Evolutionary conservation across 2,329 filamentous ascomycete genomes (phyloP), one percentile per base, ranked within the genome.

Genomic region (Monilinia fructigena): DNA sequence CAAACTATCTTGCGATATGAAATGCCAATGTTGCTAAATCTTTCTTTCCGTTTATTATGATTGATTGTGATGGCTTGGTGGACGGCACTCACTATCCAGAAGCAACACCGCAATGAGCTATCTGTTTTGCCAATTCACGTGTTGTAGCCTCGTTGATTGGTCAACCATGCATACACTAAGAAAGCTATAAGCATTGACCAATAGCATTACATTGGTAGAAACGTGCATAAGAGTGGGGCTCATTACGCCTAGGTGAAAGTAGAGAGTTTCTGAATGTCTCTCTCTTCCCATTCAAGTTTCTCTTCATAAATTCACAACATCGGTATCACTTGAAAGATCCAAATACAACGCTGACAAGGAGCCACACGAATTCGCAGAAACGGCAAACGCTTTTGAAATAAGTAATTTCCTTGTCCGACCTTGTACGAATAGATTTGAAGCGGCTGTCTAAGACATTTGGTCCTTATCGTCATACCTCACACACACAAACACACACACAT

Each of bases 381-480:
- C 20, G 20, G 12, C 7, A 18, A 10, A 10, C 28, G 35, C 54
- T 26, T 42, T 26, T 4, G 3, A 28, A 35, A 6, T 4, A 23
- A 38, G 8, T 8, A 20, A 35, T 28, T 35, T 8, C 10, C 26
- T 35, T 12, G 48, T 28, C 5, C 48, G 0, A 14, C 14, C 45
- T 26, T 48, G 6, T 23, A 23, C 20, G 26, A 52, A 12, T 38
- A 38, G 28, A 55, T 23, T 26, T 10, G n/a, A 31, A 63, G 35
- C 35, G 28, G 35, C 31, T 42, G 50, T 54, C 48, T 35, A 31
- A 53, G 48, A 65, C 38, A 28, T 61, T 52, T 45, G 14, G 23
- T 35, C 28, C 45, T 48, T 55, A 26, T 62, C 64, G 48, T 48
- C 56, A 55, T 62, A 65, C 55, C 54, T 58, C 42, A 35, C 18